Conservation (phyloP, 192 early-diverging fungal species). For the Backusella morwellensis region DNA sequence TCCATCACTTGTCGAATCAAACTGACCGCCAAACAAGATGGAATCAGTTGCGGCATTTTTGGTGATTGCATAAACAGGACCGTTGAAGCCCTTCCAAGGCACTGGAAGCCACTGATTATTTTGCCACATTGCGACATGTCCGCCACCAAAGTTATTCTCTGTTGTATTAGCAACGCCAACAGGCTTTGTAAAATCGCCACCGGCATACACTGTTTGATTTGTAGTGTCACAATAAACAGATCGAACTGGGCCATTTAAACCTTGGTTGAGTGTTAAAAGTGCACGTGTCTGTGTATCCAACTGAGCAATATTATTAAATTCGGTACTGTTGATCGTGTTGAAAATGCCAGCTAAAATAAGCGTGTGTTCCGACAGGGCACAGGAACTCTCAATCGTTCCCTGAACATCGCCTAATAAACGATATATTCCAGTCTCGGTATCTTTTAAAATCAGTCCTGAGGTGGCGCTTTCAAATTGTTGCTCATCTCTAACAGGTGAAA, state of each 20-base stretch:
- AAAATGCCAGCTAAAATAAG: constrained; percentile 33
- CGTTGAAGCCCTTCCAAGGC: constrained; percentile 70
- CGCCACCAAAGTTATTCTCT: constrained; percentile 8
- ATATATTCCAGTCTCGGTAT: constrained; percentile 2
- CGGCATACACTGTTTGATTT: constrained; percentile 17
- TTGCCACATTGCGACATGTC: constrained; percentile 24
- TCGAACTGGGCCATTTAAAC: constrained; percentile 34
- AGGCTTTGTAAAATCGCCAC: constrained; percentile 31
- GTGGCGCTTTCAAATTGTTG: constrained; percentile 12
- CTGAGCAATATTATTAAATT: constrained; percentile 23
- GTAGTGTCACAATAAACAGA: constrained; percentile 31
- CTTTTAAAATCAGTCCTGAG: background rate
- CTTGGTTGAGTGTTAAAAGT: constrained; percentile 21
- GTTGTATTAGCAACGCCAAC: constrained; percentile 8
- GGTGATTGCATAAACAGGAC: constrained; percentile 60
- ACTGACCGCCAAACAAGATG: constrained; percentile 67
- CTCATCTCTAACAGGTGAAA: constrained; percentile 15
- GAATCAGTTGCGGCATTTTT: constrained; percentile 41
- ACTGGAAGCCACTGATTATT: constrained; percentile 47
- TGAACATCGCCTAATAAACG: constrained; percentile 11
- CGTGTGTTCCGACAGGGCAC: constrained; percentile 5
- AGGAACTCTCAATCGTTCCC: constrained; percentile 22
- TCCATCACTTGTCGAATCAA: constrained; percentile 66
- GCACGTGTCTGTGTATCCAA: constrained; percentile 14
- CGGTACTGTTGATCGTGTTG: constrained; percentile 1